phyloP scores from a whole-genome alignment of 768 basidiomycete species.

The Omphalotus guepiniiformis region DNA sequence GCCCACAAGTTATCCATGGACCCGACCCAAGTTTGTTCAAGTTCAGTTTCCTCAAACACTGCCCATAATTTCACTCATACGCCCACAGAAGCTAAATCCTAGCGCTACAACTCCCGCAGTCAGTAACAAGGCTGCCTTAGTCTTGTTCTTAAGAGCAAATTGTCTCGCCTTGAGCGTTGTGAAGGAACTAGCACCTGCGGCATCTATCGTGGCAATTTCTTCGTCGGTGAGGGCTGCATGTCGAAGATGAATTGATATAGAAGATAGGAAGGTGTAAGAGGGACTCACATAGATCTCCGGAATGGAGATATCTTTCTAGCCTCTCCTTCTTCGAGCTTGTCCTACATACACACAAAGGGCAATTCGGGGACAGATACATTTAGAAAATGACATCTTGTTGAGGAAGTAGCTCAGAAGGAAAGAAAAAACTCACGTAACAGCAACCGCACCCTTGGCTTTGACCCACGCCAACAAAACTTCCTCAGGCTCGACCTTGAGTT shows the following conservation, averaged over 20 bases:
- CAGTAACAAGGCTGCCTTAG: no score
- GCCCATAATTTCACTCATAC: no score
- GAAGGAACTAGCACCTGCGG: conserved; percentile 51
- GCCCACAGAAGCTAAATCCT: no score
- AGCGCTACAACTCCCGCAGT: no score
- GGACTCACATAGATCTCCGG: conserved; percentile 56
- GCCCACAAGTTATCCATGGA: no score
- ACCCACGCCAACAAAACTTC: conserved; percentile 73
- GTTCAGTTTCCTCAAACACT: no score
- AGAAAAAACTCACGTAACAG: conserved; percentile 50
- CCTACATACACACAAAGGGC: conserved; percentile 26
- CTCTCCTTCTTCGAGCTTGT: conserved; percentile 64
- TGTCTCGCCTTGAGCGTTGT: no score
- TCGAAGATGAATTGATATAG: background rate
- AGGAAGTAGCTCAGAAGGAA: background rate
- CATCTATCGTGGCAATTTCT: conserved; percentile 54
- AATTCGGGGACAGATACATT: background rate
- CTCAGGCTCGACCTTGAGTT: conserved; percentile 49
- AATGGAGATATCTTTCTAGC: conserved; percentile 62
- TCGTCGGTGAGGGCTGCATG: conserved; percentile 41
- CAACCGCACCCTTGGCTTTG: conserved; percentile 62
- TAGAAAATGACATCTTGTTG: background rate
- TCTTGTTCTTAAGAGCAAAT: no score
- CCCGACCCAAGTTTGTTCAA: no score
- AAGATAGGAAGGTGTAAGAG: background rate